Conservation (phyloP, 129 eudicot genomes). For the Flaveria brownii region DNA sequence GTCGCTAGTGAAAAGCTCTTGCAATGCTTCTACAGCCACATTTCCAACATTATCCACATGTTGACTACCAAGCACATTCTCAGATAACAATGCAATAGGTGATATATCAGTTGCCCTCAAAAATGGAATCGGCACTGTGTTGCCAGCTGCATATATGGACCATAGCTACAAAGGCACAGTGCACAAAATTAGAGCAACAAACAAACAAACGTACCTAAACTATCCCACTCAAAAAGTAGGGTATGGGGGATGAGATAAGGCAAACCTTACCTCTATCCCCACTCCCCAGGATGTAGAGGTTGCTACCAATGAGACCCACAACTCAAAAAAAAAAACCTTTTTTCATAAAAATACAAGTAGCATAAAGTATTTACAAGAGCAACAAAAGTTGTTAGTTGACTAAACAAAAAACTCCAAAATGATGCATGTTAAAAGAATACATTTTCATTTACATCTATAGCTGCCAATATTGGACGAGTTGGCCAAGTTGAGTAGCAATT, state of each 20-base stretch:
- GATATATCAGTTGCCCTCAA: slow-evolving; percentile 96
- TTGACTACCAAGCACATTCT: slow-evolving; percentile 74
- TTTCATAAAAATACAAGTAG: too few relatives aligned
- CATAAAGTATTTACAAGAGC: not conserved
- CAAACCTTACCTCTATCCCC: too few relatives aligned
- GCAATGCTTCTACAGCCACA: slow-evolving; percentile 92
- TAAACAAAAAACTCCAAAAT: slow-evolving; percentile 5
- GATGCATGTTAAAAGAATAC: not conserved
- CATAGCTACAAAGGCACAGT: slow-evolving; percentile 60
- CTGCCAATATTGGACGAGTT: not conserved
- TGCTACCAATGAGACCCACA: too few relatives aligned
- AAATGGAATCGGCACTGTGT: slow-evolving; percentile 96
- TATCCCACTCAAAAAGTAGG: too few relatives aligned
- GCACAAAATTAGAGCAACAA: not conserved
- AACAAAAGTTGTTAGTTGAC: slow-evolving; percentile 12
- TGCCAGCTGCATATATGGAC: slow-evolving; percentile 99
- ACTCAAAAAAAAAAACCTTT: too few relatives aligned
- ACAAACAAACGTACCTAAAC: too few relatives aligned
- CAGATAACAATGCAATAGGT: slow-evolving; percentile 89
- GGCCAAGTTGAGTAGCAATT: not conserved
- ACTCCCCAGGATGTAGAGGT: too few relatives aligned
- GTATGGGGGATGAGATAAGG: too few relatives aligned
- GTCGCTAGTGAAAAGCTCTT: slow-evolving; percentile 86
- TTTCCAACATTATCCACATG: slow-evolving; percentile 61
- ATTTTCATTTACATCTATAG: not conserved